phyloP scores from a whole-genome alignment of 2,329 filamentous ascomycete genomes.

The Cladorrhinum sp. region DNA sequence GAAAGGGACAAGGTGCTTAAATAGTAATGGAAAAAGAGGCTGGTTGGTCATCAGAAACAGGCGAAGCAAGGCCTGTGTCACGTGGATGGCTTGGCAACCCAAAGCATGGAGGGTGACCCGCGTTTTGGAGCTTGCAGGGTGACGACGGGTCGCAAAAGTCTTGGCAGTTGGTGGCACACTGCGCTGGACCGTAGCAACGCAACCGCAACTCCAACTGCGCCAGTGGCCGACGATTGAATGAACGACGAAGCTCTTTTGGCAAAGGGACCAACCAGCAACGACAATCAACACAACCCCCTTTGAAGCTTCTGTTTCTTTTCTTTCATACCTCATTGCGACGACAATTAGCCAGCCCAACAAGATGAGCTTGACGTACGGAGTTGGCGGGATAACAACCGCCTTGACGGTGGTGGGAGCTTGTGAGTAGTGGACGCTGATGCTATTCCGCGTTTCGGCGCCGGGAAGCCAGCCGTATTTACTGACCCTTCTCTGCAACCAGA shows the following conservation, averaged over 20 bases:
- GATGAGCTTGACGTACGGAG: slow-evolving; percentile 73
- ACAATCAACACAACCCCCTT: background rate
- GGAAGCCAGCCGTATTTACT: slow-evolving; percentile 21
- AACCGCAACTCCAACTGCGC: background rate
- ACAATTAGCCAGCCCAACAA: slow-evolving; percentile 23
- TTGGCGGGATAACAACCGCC: slow-evolving; percentile 65
- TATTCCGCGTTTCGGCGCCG: slow-evolving; percentile 15
- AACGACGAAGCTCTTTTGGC: background rate
- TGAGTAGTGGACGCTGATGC: slow-evolving; percentile 46
- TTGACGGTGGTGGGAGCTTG: slow-evolving; percentile 73
- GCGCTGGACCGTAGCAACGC: slow-evolving; percentile 4
- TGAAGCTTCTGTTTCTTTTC: background rate
- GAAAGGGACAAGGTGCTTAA: slow-evolving; percentile 24
- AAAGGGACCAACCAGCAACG: background rate
- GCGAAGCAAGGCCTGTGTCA: slow-evolving; percentile 18
- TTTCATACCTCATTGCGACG: background rate
- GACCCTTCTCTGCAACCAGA: slow-evolving; percentile 53
- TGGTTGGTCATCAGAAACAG: slow-evolving; percentile 6
- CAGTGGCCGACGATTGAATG: background rate
- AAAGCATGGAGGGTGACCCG: too few species aligned
- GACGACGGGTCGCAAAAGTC: too few species aligned
- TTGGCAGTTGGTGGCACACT: background rate
- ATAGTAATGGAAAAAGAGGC: slow-evolving; percentile 25
- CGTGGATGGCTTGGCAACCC: background rate
- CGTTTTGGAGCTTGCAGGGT: background rate